Percentiles rank a stretch among this genome's conserved stretches.
Conservation (phyloP, 2,329 filamentous ascomycete species). For the Phaeoacremonium minimum region DNA sequence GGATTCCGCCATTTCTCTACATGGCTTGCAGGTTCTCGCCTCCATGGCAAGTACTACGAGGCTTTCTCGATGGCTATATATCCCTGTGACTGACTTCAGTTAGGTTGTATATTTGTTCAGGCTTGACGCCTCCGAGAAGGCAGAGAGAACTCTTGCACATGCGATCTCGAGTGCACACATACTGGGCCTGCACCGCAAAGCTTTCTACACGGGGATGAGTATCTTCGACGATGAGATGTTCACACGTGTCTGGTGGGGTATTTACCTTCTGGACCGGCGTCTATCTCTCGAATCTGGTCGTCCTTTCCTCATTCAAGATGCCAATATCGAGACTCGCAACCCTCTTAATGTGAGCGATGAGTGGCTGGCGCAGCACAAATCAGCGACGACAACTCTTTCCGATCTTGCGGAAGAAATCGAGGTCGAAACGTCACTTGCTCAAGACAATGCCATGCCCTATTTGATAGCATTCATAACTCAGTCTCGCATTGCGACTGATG, state of each 20-base stretch:
- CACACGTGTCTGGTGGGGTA: slow-evolving; percentile 5
- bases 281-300: slow-evolving; percentile 7
- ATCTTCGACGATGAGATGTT: slow-evolving; percentile 5
- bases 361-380: slow-evolving; percentile 1
- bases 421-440: neutral
- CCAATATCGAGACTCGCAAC: slow-evolving; percentile 1
- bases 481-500: slow-evolving; percentile 5
- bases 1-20: slow-evolving; percentile 5
- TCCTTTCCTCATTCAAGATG: slow-evolving; percentile 6
- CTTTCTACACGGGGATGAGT: slow-evolving; percentile 3
- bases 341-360: slow-evolving; percentile 7
- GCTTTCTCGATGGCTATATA: neutral
- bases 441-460: slow-evolving; percentile 3
- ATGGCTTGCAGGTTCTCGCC: slow-evolving; percentile 4
- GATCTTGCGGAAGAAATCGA: slow-evolving; percentile 1
- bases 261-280: slow-evolving; percentile 7
- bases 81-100: neutral
- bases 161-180: slow-evolving; percentile 9
- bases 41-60: neutral
- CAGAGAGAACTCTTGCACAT: slow-evolving; percentile 6
- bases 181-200: slow-evolving; percentile 6
- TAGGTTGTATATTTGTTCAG: slow-evolving; percentile 4
- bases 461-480: slow-evolving; percentile 3
- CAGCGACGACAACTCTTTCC: neutral
- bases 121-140: slow-evolving; percentile 6